Evolutionary conservation across 176 grass and related monocot genomes (phyloP).

Genomic region (Hordeum vulgare): DNA sequence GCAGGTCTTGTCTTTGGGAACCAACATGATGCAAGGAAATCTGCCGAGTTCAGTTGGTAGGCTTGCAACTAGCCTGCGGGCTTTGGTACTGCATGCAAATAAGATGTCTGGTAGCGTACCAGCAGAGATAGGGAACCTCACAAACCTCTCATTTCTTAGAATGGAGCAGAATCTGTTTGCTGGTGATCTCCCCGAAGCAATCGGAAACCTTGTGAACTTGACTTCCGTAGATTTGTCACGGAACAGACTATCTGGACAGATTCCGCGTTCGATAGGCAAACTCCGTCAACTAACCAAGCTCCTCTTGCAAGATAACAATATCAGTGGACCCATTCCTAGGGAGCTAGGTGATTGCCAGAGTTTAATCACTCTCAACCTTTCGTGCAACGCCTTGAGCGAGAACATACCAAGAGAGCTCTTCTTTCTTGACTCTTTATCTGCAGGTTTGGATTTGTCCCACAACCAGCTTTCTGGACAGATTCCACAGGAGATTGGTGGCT

Average conservation of each 20-base stretch:
- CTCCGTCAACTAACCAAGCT: slow-evolving; percentile 1
- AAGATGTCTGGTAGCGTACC: slow-evolving; percentile 24
- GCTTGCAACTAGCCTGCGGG: neutral
- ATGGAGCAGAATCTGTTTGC: slow-evolving; percentile 1
- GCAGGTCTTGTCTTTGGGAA: neutral
- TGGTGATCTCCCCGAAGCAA: slow-evolving; percentile 4
- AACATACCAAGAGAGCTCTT: slow-evolving; percentile 23
- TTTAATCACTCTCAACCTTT: slow-evolving; percentile 1
- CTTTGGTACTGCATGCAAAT: slow-evolving; percentile 5
- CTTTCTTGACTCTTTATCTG: slow-evolving; percentile 1
- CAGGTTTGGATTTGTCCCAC: neutral
- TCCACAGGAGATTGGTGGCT: slow-evolving; percentile 14
- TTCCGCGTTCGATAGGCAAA: slow-evolving; percentile 37
- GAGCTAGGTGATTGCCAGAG: slow-evolving; percentile 4
- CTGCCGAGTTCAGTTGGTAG: slow-evolving; percentile 19
- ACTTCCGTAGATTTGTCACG: neutral
- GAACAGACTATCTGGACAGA: slow-evolving; percentile 25
- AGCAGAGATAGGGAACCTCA: slow-evolving; percentile 3
- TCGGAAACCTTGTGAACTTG: slow-evolving; percentile 13
- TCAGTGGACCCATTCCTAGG: slow-evolving; percentile 6
- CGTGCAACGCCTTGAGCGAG: slow-evolving; percentile 12
- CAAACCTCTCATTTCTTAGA: neutral
- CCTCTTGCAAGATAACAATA: neutral
- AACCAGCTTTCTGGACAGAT: slow-evolving; percentile 16
- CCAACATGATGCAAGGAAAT: slow-evolving; percentile 1